Evolutionary conservation across 2,329 filamentous ascomycete species (phyloP), one percentile per base, ranked within the genome.

Genomic region (Stemphylium vesicarium): DNA sequence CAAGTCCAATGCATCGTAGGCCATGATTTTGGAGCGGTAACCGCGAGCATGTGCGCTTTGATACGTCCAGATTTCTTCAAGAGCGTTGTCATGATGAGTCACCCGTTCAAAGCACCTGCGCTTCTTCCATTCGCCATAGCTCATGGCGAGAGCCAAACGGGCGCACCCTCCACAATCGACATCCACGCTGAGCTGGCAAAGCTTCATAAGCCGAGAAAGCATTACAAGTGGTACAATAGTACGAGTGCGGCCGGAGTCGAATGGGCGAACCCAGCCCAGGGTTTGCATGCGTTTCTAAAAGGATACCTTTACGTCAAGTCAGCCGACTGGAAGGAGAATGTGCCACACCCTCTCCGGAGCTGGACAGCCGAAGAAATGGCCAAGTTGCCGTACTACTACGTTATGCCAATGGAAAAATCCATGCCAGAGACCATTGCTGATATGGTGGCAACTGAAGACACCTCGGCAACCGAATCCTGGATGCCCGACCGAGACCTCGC

Each of bases 231-330:
- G 82, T 89, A 86, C 71, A 87, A 86, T 63, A 82, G 83, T 2
- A 81, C 79, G 2, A 44, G 77, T 0, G 55, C 67, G 1, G 84
- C 84, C 1, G 78, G 78, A 0, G 31, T 56, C 2, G 78, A 84
- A 29, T 84, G 82, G 81, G 68, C 74, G 18, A 65, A 76, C 24
- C 79, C 81, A 0, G 64, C 74, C 0, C 80, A 84, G 53, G 83
- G 84, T 2, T 76, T 90, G 11, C 77, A 81, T n/a, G 70, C 72
- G 1, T 90, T 89, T 57, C 76, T 90, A 1, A 80, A 86, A 9
- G 86, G 87, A 3, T 90, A 90, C 66, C 85, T 89, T 59, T 82
- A 89, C 65, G 78, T 90, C 42, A 90, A 90, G 69, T 86, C 84
- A 48, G 86, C 83, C 5, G 81, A 83, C 50, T 89, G 84, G 84